Base-by-base conservation (phyloP, 345 rosid species). In the Aquilaria sinensis region DNA sequence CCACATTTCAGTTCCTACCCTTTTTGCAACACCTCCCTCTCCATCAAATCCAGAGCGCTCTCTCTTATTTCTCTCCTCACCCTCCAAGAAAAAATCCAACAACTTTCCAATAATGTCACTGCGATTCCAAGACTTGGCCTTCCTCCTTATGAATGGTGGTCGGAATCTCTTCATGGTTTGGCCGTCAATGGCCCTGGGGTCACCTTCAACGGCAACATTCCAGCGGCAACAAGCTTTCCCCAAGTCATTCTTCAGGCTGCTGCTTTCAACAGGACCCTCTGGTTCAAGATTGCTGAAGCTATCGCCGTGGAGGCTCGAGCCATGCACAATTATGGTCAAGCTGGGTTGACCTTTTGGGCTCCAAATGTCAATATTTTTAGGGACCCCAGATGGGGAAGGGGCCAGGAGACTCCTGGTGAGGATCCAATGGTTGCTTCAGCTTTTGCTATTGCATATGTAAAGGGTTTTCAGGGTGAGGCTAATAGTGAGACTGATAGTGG, bases 311-410 rank as follows among this genome's bases (percentile, higher is more conserved):
- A 91, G 76, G 97, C 78, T 51, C 75, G 91, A 66, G 96, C 97
- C 6, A 93, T 93, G 96, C 82, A 90, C 60, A 89, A 87, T 37
- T 77, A 62, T 32, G 94, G 97, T 4, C 97, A 89, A 72, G 91
- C 96, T 55, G 96, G 96, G 75, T 73, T 93, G 83, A 87, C 96
- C 1, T 89, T 76, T 65, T 87, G 98, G 98, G 98, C 97, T 6
- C 98, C 98, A 1, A 88, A 84, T 71, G 70, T 93, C 47, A 93
- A 90, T 47, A 76, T 93, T 61, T 93, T 87, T 61, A 79, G 96
- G 74, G 97, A 93, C 58, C 98, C 96, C 34, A 86, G 98, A 58
- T 89, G 98, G 98, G 97, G 98, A 1, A 84, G 98, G 69, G 97
- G 97, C 59, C 98, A 93, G 69, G 97, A 93, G 75, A 90, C 90